Base-by-base conservation (phyloP, 192 early-diverging fungal genomes). In the Coemansia sp. region DNA sequence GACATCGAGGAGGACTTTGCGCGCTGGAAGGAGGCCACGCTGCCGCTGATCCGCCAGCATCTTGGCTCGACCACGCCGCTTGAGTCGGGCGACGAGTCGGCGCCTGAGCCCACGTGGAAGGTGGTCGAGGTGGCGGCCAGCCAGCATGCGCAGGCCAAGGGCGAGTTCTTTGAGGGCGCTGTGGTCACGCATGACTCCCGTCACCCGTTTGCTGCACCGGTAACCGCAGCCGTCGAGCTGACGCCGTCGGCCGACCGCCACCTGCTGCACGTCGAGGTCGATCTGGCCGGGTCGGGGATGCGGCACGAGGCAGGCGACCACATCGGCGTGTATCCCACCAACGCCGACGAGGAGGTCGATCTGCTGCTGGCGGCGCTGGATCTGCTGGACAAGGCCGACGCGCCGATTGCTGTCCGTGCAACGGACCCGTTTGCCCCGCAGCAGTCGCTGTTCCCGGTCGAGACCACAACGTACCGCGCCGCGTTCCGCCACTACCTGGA, bases 1-100 rank as follows among this genome's bases (percentile, higher is more conserved):
- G 92, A 89, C 58, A 77, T 98, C 54, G 97, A 99, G 71, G 97
- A 97, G 58, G 95, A 99, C 69, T 99, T 95, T 69, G 70, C 94
- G 28, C 86, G 86, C 38, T 99, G 97, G 97, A 95, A 96, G 82
- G 90, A 92, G 7, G 82, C 85, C 31, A 86, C 91, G 62, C 83
- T 95, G 84, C 87, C 85, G 38, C 85, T 82, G 45, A 83, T 94
- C 38, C 87, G 87, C 60, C 83, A 84, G 50, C 83, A 85, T 45
- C 85, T 95, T 64, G 86, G 86, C 7, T 58, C 69, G 10, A 60
- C 65, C 11, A 65, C 81, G 9, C 73, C 75, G 42, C 62, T 65
- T 3, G 69, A 71, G 6, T 62, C 73, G 4, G 52, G 66, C 53
- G 76, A 73, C 31, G 55, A 52, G 33, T 40, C 55, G 18, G 61